Base-by-base conservation (phyloP, 2,329 filamentous ascomycete genomes). In the Lasiodiplodia hormozganensis region DNA sequence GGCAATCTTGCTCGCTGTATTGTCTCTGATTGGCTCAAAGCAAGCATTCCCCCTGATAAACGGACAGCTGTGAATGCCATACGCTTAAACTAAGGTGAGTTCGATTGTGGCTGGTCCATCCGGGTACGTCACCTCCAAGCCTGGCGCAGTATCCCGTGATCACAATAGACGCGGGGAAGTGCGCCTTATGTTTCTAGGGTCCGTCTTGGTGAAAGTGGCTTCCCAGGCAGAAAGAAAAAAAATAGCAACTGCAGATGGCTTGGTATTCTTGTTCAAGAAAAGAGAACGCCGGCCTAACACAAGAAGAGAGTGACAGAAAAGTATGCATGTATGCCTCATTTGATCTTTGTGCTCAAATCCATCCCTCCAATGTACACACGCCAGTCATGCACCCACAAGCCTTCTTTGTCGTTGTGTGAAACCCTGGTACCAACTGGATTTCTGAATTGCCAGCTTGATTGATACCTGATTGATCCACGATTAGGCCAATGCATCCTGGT, bases 81-180 rank as follows among this genome's bases (percentile, higher is more conserved):
- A 28, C 23, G 23, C 36, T 25, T 18, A 40, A 28, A 23, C 56
- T 14, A 60, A 60, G 56, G 28, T 47, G 14, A 16, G 43, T 34
- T 43, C 58, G 58, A 4, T 23, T 51, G 43, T 62, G 58, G 43
- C 58, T 64, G 43, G 43, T 52, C 28, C 18, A n/a, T 52, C 47
- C 60, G 43, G 25, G 31, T 64, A 53, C 60, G 47, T 64, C 60
- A 64, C n/a, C 31, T n/a, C 43, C 47, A 64, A 64, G 60, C 47
- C 60, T 64, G 60, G 60, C 47, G 60, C 47, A 64, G 60, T 64
- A 49, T 64, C 28, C 23, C 47, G 31, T 52, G 60, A 28, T n/a
- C 23, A 18, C 23, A 10, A 16, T 34, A 10, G 43, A 62, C 57
- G 40, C 57, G 18, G 40, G 14, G 38, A 31, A 62, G 31, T 40